Percentiles rank a stretch among this genome's conserved stretches.
Evolutionary conservation across 192 early-diverging fungal genomes (phyloP).

Genomic region (Linderina pennispora): DNA sequence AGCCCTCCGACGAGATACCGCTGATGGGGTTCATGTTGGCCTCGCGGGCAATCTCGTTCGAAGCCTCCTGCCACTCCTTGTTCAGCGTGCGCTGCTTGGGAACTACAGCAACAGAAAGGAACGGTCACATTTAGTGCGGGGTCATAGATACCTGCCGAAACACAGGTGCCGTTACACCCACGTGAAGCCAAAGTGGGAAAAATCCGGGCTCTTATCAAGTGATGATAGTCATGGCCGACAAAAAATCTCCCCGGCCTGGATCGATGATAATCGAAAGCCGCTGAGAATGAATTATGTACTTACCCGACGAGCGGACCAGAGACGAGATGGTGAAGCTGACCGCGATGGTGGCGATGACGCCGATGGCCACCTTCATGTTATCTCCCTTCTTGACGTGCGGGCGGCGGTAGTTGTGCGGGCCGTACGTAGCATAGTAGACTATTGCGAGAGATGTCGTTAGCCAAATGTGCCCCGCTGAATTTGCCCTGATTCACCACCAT

Average conservation of each 20-base stretch:
- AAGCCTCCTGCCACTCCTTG: slow-evolving; percentile 83
- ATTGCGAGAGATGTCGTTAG: too few species aligned
- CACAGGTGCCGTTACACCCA: too few species aligned
- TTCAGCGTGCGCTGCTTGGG: slow-evolving; percentile 59
- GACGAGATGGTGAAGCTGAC: slow-evolving; percentile 52
- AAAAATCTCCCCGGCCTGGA: background rate
- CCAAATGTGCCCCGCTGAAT: too few species aligned
- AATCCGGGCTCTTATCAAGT: background rate
- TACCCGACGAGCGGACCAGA: slow-evolving; percentile 49
- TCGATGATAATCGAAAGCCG: background rate
- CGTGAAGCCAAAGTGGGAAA: too few species aligned
- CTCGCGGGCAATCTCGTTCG: slow-evolving; percentile 62
- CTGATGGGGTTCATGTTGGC: slow-evolving; percentile 73
- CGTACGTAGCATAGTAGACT: slow-evolving; percentile 95
- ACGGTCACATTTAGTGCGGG: background rate
- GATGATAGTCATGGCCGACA: background rate
- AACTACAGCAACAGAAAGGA: slow-evolving; percentile 42
- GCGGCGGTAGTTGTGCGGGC: slow-evolving; percentile 83
- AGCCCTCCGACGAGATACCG: slow-evolving; percentile 72
- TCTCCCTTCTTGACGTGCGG: slow-evolving; percentile 63
- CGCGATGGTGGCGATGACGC: slow-evolving; percentile 52
- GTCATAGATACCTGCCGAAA: background rate
- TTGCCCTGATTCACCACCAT: too few species aligned
- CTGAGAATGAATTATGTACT: too few species aligned
- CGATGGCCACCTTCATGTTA: slow-evolving; percentile 62